Percentiles rank a stretch among this genome's conserved stretches.
phyloP scores from a whole-genome alignment of 1,284 basidiomycete species.

The Leccinum solheimii region DNA sequence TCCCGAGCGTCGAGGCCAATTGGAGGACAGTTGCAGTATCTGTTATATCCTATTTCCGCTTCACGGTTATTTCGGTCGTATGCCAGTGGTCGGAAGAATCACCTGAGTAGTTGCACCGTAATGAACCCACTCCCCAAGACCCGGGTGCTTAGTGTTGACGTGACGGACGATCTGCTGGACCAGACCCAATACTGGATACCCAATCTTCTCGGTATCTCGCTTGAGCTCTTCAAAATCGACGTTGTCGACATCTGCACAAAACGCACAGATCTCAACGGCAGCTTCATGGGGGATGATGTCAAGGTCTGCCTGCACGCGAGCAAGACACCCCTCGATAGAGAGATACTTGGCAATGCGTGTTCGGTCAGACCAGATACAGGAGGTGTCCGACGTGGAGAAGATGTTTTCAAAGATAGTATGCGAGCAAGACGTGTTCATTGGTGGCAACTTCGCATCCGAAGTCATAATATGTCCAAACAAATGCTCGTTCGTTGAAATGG shows the following conservation, averaged over 20 bases:
- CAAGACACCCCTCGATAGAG: conserved; percentile 41
- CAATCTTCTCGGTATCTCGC: conserved; percentile 41
- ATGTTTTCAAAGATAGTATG: conserved; percentile 38
- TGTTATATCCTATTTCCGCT: conserved; percentile 40
- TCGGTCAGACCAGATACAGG: conserved; percentile 43
- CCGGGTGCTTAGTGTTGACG: conserved; percentile 36
- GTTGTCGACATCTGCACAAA: conserved; percentile 35
- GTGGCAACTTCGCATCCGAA: too few relatives aligned
- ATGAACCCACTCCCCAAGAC: conserved; percentile 46
- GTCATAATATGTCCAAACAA: too few relatives aligned
- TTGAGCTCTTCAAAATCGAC: conserved; percentile 41
- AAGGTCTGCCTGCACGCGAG: conserved; percentile 38
- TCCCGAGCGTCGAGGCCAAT: conserved; percentile 38
- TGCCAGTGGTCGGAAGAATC: neutral
- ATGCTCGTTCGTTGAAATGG: too few relatives aligned
- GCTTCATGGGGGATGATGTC: conserved; percentile 42
- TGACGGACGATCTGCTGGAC: conserved; percentile 43
- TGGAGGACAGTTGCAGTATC: conserved; percentile 47
- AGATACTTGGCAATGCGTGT: conserved; percentile 41
- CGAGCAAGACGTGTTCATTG: conserved; percentile 23
- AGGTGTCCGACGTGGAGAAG: conserved; percentile 40
- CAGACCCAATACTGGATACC: conserved; percentile 44
- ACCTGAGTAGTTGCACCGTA: conserved; percentile 51
- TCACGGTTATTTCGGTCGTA: neutral
- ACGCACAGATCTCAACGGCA: conserved; percentile 34